Evolutionary conservation across 2,329 filamentous ascomycete genomes (phyloP).

Genomic region (Gaeumannomyces sp.): DNA sequence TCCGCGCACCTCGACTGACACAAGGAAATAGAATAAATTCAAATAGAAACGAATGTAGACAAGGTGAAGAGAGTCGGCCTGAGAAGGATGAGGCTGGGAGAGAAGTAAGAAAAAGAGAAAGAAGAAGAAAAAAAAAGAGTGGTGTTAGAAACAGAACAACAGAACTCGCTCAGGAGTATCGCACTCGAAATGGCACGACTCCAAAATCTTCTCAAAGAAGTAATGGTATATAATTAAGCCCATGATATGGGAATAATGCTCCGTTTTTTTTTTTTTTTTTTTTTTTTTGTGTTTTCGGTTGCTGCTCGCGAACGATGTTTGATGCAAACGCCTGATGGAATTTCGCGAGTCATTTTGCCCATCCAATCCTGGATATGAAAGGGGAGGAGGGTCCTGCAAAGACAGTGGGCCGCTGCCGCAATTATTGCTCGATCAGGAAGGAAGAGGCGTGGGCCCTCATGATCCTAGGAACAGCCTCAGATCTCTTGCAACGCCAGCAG

Average conservation of each 20-base stretch:
- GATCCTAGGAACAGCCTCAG: background rate
- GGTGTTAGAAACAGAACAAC: background rate
- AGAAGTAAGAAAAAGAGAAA: slow-evolving; percentile 1
- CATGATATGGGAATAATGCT: background rate
- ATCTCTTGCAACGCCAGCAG: background rate
- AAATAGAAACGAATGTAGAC: slow-evolving; percentile 3
- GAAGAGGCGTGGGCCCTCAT: background rate
- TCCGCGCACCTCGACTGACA: background rate
- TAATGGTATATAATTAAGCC: background rate
- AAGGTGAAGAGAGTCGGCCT: slow-evolving; percentile 1
- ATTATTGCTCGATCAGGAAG: background rate
- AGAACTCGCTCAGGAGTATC: background rate
- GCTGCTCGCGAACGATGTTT: background rate
- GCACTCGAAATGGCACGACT: background rate
- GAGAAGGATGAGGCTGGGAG: background rate
- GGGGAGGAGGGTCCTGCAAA: background rate
- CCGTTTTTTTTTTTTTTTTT: background rate
- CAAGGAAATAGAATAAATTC: background rate
- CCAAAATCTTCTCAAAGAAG: no score
- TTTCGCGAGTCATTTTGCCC: background rate
- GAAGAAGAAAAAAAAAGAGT: slow-evolving; percentile 2
- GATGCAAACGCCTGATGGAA: background rate
- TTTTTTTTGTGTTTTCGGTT: background rate
- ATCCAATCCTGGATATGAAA: background rate
- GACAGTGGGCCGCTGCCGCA: background rate